Evolutionary conservation across 129 eudicot genomes (phyloP).

Genomic region (Flaveria robusta): DNA sequence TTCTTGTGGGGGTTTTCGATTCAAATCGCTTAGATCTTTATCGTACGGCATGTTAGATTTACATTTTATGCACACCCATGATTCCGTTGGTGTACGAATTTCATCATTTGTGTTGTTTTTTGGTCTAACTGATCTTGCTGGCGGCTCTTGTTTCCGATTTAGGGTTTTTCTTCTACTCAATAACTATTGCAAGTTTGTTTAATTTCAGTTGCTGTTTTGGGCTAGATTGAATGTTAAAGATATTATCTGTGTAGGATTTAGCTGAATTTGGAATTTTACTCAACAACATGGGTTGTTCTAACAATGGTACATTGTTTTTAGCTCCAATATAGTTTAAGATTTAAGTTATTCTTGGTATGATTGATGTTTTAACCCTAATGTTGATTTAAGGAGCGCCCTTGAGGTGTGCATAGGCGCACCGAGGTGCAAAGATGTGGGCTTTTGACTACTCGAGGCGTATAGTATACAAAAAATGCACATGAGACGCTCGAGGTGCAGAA

Average conservation of each 20-base stretch:
- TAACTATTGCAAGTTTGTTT: background rate
- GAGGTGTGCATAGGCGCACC: too few relatives aligned
- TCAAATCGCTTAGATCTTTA: constrained; percentile 27
- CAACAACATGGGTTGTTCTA: background rate
- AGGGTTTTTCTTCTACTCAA: constrained; percentile 30
- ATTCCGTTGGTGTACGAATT: background rate
- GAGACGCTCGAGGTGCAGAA: too few relatives aligned
- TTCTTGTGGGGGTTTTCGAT: background rate
- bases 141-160: constrained; percentile 29
- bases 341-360: background rate
- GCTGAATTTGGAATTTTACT: background rate
- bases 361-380: background rate
- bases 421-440: too few relatives aligned
- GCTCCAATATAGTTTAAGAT: background rate
- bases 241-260: background rate
- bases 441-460: too few relatives aligned
- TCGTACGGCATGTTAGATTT: background rate
- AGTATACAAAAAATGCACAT: too few relatives aligned
- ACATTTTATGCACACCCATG: background rate
- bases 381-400: too few relatives aligned
- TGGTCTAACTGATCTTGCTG: constrained; percentile 1
- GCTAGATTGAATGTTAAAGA: constrained; percentile 16
- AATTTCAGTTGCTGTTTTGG: background rate
- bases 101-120: background rate
- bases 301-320: too few relatives aligned